These are phyloP conservation scores for Calonectria pteridis DNA, from an alignment of 2,329 filamentous ascomycete genomes.

Conservation along the genomic window DNA sequence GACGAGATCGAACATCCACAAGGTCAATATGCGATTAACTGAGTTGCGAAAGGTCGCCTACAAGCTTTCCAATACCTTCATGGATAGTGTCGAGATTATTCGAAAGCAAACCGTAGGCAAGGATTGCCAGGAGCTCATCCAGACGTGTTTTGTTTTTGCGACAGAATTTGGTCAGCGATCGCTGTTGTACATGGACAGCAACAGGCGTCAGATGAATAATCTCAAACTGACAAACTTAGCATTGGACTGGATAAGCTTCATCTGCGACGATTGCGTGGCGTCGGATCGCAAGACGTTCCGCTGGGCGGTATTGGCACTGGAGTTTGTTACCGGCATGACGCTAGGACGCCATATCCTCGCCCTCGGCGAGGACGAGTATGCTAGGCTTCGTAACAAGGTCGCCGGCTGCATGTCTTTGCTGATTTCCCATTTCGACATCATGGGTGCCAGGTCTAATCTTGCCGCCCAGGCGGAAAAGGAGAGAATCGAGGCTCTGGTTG, in stretches of 20 bases:
- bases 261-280: constrained; percentile 95
- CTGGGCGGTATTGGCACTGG: constrained; percentile 94
- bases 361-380: constrained; percentile 89
- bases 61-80: constrained; percentile 96
- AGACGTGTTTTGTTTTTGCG: constrained; percentile 98
- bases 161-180: constrained; percentile 98
- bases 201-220: constrained; percentile 96
- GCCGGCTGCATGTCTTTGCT: constrained; percentile 97
- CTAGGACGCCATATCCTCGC: constrained; percentile 93
- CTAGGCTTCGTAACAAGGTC: constrained; percentile 85
- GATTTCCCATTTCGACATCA: constrained; percentile 99
- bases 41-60: constrained; percentile 97
- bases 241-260: constrained; percentile 97
- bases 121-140: constrained; percentile 94
- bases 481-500: constrained; percentile 82
- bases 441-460: constrained; percentile 93
- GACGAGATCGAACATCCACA: constrained; percentile 90
- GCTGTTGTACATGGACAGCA: constrained; percentile 94
- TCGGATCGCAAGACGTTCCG: constrained; percentile 96
- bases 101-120: constrained; percentile 85
- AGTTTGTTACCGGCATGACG: constrained; percentile 98
- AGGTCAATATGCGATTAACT: constrained; percentile 90
- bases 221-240: constrained; percentile 93
- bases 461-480: constrained; percentile 96
- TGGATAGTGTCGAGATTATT: constrained; percentile 97